Evolutionary conservation across 2,329 filamentous ascomycete species (phyloP), one percentile per base, ranked within the genome.

Genomic region (Fusarium beomiforme): DNA sequence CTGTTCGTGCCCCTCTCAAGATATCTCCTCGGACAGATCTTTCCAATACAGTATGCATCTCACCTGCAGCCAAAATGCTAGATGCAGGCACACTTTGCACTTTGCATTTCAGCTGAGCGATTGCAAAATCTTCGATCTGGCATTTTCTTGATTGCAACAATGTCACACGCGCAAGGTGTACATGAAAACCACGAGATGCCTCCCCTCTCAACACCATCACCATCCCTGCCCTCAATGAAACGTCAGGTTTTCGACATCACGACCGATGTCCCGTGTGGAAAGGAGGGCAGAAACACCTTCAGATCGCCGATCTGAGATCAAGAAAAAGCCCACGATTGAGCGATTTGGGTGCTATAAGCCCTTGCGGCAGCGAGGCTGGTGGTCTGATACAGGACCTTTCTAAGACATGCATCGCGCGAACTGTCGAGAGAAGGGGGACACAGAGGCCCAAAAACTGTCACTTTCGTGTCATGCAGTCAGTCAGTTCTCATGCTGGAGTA

Each of bases 151-250:
- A 60, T 51, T 50, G 34, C 23, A 71, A 61, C 42, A 58, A 71
- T 71, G 59, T 46, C 39, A 42, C 21, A 43, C 41, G 33, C 26
- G 42, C 55, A 55, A 69, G 68, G 39, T 11, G 39, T 39, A 23
- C 11, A 37, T n/a, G 26, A 57, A 50, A 58, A 36, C 26, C 49
- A 53, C 26, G n/a, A 59, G 69, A 24, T 53, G 44, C 41, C 47
- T 55, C 29, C 36, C 26, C 21, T 26, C 41, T n/a, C 31, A 69
- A 37, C 39, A 56, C 13, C 44, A 69, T 71, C 36, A 13, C 34
- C 69, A 72, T 71, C 72, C 69, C 69, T 69, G 39, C 37, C 46
- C 24, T 51, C 31, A 36, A 65, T 34, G 34, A 54, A 43, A 44
- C 44, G 34, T 36, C 34, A 64, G 31, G 29, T 21, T 44, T 54